phyloP scores from a whole-genome alignment of 306 rosid species.

The Vicia villosa region DNA sequence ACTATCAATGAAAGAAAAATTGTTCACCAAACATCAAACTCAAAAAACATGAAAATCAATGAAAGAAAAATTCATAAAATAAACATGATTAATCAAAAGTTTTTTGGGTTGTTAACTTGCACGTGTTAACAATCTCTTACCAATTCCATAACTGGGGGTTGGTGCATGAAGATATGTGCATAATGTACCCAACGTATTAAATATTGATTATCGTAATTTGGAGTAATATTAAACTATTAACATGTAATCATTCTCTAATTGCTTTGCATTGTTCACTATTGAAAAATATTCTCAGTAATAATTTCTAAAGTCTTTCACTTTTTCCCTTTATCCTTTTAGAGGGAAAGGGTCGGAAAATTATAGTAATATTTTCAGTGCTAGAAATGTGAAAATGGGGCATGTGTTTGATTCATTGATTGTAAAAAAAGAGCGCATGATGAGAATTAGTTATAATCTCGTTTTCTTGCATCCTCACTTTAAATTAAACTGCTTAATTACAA shows the following conservation, averaged over 20 bases:
- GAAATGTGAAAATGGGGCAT: constrained; percentile 23
- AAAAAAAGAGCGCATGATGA: constrained; percentile 24
- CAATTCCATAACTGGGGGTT: not conserved
- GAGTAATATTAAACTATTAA: too few species aligned
- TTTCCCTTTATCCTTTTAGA: not conserved
- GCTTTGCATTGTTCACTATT: too few species aligned
- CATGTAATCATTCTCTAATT: constrained; percentile 40
- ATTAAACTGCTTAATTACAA: not conserved
- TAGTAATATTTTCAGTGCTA: constrained; percentile 10
- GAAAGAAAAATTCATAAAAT: too few species aligned
- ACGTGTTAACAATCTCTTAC: not conserved
- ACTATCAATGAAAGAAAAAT: too few species aligned
- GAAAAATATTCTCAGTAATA: constrained; percentile 28
- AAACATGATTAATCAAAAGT: too few species aligned
- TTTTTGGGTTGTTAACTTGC: not conserved
- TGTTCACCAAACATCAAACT: too few species aligned
- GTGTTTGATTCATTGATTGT: constrained; percentile 26
- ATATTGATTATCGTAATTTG: not conserved
- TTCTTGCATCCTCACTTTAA: not conserved
- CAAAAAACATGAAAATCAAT: too few species aligned
- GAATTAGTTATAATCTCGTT: not conserved
- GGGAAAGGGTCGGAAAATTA: not conserved
- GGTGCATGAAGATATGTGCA: constrained; percentile 45
- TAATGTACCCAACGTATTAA: constrained; percentile 32
- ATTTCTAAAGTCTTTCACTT: constrained; percentile 23